Percentiles rank a stretch among this genome's conserved stretches.
phyloP scores from a whole-genome alignment of 1,284 basidiomycete species.

The Psilocybe mexicana region DNA sequence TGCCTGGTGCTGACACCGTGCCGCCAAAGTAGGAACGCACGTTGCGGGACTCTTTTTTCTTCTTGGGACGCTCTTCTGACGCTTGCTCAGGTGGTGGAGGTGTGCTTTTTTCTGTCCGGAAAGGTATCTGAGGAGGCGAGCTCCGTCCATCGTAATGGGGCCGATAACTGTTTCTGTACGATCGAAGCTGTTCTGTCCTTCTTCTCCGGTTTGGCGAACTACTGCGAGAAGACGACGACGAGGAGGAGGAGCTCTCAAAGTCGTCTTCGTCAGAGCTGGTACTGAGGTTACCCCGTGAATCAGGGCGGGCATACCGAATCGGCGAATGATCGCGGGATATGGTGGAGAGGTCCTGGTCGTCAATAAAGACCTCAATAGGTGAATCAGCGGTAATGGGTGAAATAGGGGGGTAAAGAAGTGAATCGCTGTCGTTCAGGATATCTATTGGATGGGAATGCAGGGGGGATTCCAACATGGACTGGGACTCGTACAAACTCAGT shows the following conservation, averaged over 20 bases:
- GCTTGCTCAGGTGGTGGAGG: background rate
- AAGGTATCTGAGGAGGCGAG: constrained; percentile 18
- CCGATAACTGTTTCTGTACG: constrained; percentile 25
- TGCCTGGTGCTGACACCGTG: constrained; percentile 16
- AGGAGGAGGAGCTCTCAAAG: constrained; percentile 7
- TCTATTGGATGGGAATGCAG: constrained; percentile 15
- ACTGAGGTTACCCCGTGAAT: constrained; percentile 19
- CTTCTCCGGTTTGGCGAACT: constrained; percentile 14
- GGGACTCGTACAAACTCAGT: background rate
- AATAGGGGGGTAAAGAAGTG: constrained; percentile 5
- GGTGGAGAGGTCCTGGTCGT: constrained; percentile 19
- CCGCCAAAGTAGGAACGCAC: constrained; percentile 4
- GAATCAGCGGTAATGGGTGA: constrained; percentile 11
- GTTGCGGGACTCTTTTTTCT: constrained; percentile 9
- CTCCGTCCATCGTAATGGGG: constrained; percentile 10
- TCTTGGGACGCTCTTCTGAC: background rate
- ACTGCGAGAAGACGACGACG: constrained; percentile 2
- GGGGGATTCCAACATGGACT: background rate
- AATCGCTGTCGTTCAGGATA: constrained; percentile 13
- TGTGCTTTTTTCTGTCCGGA: constrained; percentile 4
- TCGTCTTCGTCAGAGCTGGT: constrained; percentile 12
- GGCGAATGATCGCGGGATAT: constrained; percentile 22
- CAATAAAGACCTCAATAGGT: constrained; percentile 23
- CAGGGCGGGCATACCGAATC: constrained; percentile 26
- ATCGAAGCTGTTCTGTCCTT: constrained; percentile 20